Conservation (phyloP, 2,329 filamentous ascomycete genomes). For the Fusarium secorum region DNA sequence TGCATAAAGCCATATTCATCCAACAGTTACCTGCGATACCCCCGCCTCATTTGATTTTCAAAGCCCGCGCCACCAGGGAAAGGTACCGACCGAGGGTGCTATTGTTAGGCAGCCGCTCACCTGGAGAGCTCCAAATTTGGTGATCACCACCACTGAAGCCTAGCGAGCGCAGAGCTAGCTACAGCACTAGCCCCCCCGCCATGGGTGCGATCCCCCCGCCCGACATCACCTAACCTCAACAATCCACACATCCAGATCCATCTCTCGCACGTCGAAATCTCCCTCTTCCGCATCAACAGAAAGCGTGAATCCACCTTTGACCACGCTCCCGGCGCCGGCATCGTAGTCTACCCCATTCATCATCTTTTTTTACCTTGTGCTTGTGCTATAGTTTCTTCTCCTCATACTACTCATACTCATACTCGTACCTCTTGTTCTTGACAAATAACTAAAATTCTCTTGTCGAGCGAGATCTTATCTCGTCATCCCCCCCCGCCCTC, state of each 20-base stretch:
- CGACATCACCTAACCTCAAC: background rate
- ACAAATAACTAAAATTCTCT: slow-evolving; percentile 2
- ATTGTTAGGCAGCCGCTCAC: slow-evolving; percentile 4
- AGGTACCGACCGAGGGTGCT: background rate
- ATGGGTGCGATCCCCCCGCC: background rate
- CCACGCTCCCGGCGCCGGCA: slow-evolving; percentile 34
- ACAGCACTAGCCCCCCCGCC: slow-evolving; percentile 1
- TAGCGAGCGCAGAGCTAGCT: slow-evolving; percentile 2
- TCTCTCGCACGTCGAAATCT: slow-evolving; percentile 22
- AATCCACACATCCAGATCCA: slow-evolving; percentile 4
- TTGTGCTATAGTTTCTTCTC: slow-evolving; percentile 10
- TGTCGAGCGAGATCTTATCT: slow-evolving; percentile 24
- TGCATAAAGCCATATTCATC: background rate
- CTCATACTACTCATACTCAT: slow-evolving; percentile 1
- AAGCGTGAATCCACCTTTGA: slow-evolving; percentile 32
- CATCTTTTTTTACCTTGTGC: slow-evolving; percentile 8
- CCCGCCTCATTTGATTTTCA: slow-evolving; percentile 23
- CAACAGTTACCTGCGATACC: background rate
- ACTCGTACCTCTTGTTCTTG: slow-evolving; percentile 4
- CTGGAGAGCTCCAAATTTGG: background rate
- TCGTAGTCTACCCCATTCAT: slow-evolving; percentile 19
- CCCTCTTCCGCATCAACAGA: slow-evolving; percentile 28
- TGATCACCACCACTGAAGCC: slow-evolving; percentile 8
- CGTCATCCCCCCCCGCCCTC: slow-evolving; percentile 17
- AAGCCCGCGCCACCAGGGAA: background rate